Base-by-base conservation (phyloP, 2,329 filamentous ascomycete genomes). In the Teratosphaeria destructans region DNA sequence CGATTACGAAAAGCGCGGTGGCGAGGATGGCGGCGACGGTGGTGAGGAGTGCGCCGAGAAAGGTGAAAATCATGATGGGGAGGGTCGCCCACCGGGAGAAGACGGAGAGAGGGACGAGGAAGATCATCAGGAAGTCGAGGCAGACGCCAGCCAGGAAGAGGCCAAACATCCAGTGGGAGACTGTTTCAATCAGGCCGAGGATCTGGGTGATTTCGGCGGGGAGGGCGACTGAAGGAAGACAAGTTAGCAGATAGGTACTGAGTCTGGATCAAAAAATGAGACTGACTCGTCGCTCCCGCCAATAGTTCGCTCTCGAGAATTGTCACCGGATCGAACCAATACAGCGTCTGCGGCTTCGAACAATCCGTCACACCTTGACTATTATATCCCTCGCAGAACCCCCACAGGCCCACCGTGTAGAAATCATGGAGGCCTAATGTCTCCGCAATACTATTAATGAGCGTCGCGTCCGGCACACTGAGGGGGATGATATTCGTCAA, bases 351-450 rank as follows among this genome's bases (percentile, higher is more conserved):
- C 0, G 90, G 87, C 5, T 76, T 75, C 7, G 88, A 91, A 75
- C 93, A 97, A 63, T 77, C 76, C 0, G 89, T 93, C 63, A 94
- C 85, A 43, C 89, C 89, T 74, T 86, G 79, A 66, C 82, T 80
- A 59, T 83, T 78, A 73, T 92, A 95, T 23, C 92, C 92, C 73
- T 95, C 89, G 74, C 93, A 97, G 73, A 88, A 96, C 61, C 86
- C 87, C 93, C 93, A 97, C 49, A 96, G 76, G 5, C 92, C 92
- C 32, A 95, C 88, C 68, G 91, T 88, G 74, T 96, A 96, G 75
- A 95, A 96, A 74, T 96, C 93, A 72, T 95, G 90, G 55, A 96
- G 80, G 34, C 92, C 93, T 58, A 96, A 79, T 26, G 87, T 89
- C 57, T 89, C 86, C 3, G 91, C 90, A 65, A 96, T 91, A 54